Base-by-base conservation (phyloP, 176 grass and related monocot species). In the Aegilops bicornis region DNA sequence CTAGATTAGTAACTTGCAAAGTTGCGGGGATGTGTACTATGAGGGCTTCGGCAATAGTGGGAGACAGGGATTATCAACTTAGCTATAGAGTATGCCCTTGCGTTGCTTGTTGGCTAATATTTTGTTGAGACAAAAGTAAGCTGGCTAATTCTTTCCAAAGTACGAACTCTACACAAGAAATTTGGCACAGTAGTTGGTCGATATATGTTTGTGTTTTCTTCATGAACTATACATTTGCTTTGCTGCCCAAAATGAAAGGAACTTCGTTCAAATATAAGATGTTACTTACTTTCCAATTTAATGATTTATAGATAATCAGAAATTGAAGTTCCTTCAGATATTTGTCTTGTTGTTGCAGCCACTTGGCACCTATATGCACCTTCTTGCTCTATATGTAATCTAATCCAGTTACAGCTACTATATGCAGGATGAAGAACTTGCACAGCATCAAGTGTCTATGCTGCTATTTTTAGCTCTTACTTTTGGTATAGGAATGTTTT, bases 381-480 rank as follows among this genome's bases (percentile, higher is more conserved):
- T 84, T 79, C 52, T 43, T 77, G 22, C n/a, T 50, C 15, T 62
- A n/a, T 82, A 9, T 24, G 40, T 59, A 45, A 64, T 5, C 30
- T 88, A 77, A 83, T 68, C 77, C 23, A 77, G 3, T 33, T 64
- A 42, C 32, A 69, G 76, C 84, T 83, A 83, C 65, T 74, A 36
- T 87, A 25, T 68, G 74, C 85, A 98, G 96, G 94, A 98, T 81
- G 82, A 89, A 90, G 85, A 86, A 66, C 86, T 96, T 82, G 92
- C 86, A 54, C 93, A 94, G 4, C 96, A 94, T 92, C 96, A 96
- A 87, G 95, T 98, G 73, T 98, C 93, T 72, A 96, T 88, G 88
- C 24, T 98, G 82, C 79, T 98, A 27, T 96, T 96, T 91, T 29
- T 96, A 63, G 93, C 90, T 82, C 90, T 98, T 83, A 60, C 92